Evolutionary conservation across 2,329 filamentous ascomycete species (phyloP), one percentile per base, ranked within the genome.

Genomic region (Neobulgaria alba): DNA sequence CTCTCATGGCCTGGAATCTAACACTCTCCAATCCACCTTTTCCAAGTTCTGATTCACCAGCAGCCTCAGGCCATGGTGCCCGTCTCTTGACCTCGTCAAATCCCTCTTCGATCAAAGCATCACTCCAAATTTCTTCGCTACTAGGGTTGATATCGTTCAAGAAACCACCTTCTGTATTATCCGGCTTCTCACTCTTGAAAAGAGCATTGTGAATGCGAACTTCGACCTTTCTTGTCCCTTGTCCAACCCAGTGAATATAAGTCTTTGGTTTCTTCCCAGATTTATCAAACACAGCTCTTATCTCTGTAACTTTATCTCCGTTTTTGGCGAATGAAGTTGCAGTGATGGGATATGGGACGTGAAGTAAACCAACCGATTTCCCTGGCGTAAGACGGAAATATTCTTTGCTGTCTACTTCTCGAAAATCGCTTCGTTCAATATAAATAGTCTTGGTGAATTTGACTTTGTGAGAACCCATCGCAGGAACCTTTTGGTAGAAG

Each of bases 191-290:
- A 3, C 82, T 86, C 61, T 87, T 88, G 75, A 95, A 95, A 0
- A 96, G 73, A 3, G 78, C 69, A 59, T 87, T 85, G 66, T 92
- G 82, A 35, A 92, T 71, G 44, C 89, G 82, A 31, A 79, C 84
- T 61, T 89, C 83, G 10, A 82, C 80, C 50, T 78, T 77, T 10
- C 71, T 71, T 0, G 81, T 74, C 1, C 77, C 80, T 29, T 79
- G 76, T 4, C 79, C 77, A 4, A 95, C 85, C 90, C 90, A 95
- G 59, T 95, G 88, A 59, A 95, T 94, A 58, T 78, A 85, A 1
- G 87, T 80, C 66, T 93, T 90, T 31, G 82, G 77, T 54, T 78
- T 75, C 57, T 81, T 79, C 14, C 72, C 75, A 46, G 85, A 82
- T 44, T 82, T 83, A 47, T 85, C 82, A 40, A 79, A 79, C 15